Base-by-base conservation (phyloP, 2,329 filamentous ascomycete genomes). In the Leptographium wingfieldii region DNA sequence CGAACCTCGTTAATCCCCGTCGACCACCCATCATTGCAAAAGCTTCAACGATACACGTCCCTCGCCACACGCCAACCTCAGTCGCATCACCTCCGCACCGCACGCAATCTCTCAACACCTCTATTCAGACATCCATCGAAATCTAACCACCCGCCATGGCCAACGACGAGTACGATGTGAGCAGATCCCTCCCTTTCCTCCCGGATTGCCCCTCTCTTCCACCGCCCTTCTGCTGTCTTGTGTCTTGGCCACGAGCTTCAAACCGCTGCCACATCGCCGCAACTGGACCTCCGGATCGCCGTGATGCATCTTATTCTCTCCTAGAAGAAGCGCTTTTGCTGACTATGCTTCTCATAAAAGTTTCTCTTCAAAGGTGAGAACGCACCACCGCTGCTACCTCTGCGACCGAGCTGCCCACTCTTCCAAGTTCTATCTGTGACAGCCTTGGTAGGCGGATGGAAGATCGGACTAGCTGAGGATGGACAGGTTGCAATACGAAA, bases 111-210 rank as follows among this genome's bases (percentile, higher is more conserved):
- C 14, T 46, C 49, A 25, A 43, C 49, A 9, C 11, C 29, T 38
- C 31, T 31, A 27, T 49, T 25, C 11, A 12, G 16, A 14, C 27
- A 10, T 38, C 46, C 31, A 51, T 38, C 43, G 43, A 16, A 19
- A 16, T 31, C n/a, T 11, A 11, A n/a, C 19, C 25, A 35, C 43
- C 25, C 43, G 60, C 58, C 60, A 99, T 97, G 94, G 94, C 92
- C 73, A 99, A 97, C 86, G 94, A 99, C 84, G 94, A 99, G 82
- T 99, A 99, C 80, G 94, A 99, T 87, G 92, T 97, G 80, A 82
- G 91, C 73, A 59, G 60, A 55, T 33, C 9, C 19, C 46, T 31
- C 29, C 49, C 11, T 43, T 35, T 31, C 14, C 46, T 33, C 46
- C 29, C 27, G 54, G 38, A 56, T 33, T 56, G 55, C 57, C 56